These are phyloP conservation scores for Ophiostoma montium DNA, from an alignment of 2,329 filamentous ascomycete species.

Conservation along the genomic window DNA sequence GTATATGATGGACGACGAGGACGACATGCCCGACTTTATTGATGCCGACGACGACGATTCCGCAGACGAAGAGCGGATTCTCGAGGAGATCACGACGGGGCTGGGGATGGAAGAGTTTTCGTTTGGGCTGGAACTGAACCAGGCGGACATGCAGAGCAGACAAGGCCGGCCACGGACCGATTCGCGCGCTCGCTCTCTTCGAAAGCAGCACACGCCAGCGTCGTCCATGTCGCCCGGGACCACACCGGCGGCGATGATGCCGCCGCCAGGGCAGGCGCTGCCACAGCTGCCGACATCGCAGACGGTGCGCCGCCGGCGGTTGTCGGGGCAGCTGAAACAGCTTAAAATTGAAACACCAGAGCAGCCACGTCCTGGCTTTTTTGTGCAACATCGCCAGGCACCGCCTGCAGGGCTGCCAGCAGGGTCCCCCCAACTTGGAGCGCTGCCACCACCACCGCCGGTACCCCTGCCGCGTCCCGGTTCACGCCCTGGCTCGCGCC, in stretches of 20 bases:
- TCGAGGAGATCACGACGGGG: conserved; percentile 80
- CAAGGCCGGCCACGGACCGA: background rate
- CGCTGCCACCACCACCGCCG: background rate
- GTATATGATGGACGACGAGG: conserved; percentile 29
- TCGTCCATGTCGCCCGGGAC: conserved; percentile 42
- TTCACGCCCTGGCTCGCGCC: conserved; percentile 10
- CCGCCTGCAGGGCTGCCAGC: conserved; percentile 15
- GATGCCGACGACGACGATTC: conserved; percentile 45
- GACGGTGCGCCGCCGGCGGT: conserved; percentile 58
- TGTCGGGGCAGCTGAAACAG: conserved; percentile 61
- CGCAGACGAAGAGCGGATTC: conserved; percentile 59
- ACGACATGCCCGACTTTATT: conserved; percentile 38
- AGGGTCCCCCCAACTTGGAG: background rate
- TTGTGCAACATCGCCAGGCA: conserved; percentile 29
- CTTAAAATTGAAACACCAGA: conserved; percentile 69
- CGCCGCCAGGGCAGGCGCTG: conserved; percentile 35
- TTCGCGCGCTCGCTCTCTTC: conserved; percentile 32
- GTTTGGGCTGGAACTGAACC: conserved; percentile 42
- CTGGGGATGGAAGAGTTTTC: conserved; percentile 75
- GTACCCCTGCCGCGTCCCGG: conserved; percentile 14
- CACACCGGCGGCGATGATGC: conserved; percentile 22
- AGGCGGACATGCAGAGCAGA: background rate
- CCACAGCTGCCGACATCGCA: conserved; percentile 25
- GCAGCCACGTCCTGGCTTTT: conserved; percentile 15
- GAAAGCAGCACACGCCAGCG: conserved; percentile 50